These are phyloP conservation scores for Rhizopogon sp. DNA, from an alignment of 768 basidiomycete genomes.

Conservation along the genomic window DNA sequence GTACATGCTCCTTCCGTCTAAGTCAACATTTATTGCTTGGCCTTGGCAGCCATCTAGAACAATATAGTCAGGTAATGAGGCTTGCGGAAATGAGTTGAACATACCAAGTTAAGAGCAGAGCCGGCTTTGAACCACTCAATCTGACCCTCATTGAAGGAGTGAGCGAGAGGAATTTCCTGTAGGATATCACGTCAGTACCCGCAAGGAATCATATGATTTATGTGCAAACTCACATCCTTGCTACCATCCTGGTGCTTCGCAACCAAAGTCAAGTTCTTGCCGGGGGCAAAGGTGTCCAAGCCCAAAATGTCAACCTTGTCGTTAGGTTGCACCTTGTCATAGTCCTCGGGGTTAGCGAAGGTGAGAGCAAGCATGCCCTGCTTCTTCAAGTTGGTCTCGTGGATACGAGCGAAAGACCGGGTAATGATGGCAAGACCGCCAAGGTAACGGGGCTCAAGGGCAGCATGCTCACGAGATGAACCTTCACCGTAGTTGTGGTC, in stretches of 20 bases:
- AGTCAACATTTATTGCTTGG: slow-evolving; percentile 34
- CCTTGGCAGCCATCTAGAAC: slow-evolving; percentile 62
- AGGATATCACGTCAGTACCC: slow-evolving; percentile 11
- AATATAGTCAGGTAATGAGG: slow-evolving; percentile 5
- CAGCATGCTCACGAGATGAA: slow-evolving; percentile 97
- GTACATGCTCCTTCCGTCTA: not conserved
- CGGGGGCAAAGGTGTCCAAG: slow-evolving; percentile 83
- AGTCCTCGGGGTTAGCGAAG: slow-evolving; percentile 88
- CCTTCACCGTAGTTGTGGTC: slow-evolving; percentile 97
- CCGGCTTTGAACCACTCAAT: slow-evolving; percentile 99
- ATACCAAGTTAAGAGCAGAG: slow-evolving; percentile 83
- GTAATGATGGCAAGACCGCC: slow-evolving; percentile 95
- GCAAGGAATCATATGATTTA: not conserved
- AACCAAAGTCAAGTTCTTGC: slow-evolving; percentile 82
- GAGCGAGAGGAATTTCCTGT: slow-evolving; percentile 72
- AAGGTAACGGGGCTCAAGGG: slow-evolving; percentile 91
- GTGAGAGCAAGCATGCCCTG: slow-evolving; percentile 98
- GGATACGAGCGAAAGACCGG: slow-evolving; percentile 96
- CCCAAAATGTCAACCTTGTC: slow-evolving; percentile 91
- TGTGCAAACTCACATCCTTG: slow-evolving; percentile 45
- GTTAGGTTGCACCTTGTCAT: slow-evolving; percentile 83
- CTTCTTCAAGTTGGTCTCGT: slow-evolving; percentile 99
- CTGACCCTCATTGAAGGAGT: slow-evolving; percentile 96
- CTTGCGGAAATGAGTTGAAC: slow-evolving; percentile 15
- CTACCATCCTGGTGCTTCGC: slow-evolving; percentile 81